Percentiles rank a stretch among this genome's conserved stretches.
Evolutionary conservation across 179 eudicot genomes (phyloP).

Genomic region (Silene coronaria): DNA sequence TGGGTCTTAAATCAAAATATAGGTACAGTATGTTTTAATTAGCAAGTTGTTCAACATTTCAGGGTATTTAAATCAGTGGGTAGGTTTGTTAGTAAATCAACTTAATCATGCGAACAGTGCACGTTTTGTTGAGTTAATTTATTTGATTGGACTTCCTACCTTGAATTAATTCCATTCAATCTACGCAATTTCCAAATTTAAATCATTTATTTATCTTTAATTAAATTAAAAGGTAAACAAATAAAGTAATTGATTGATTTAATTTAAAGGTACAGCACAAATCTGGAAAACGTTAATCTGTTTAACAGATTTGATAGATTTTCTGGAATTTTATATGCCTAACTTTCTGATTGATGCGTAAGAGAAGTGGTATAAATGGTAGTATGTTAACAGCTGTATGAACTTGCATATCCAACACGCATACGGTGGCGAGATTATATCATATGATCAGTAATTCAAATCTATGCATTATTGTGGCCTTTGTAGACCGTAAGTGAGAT

Average conservation of each 20-base stretch:
- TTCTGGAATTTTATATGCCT: not conserved
- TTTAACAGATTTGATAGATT: no score
- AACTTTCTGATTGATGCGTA: not conserved
- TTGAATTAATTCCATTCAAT: not conserved
- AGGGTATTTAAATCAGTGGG: no score
- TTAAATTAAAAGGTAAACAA: no score
- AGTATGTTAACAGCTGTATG: not conserved
- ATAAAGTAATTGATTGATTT: no score
- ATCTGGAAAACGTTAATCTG: no score
- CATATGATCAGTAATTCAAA: not conserved
- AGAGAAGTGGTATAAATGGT: not conserved
- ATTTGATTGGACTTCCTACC: not conserved
- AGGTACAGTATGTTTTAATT: no score
- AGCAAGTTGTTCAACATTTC: no score
- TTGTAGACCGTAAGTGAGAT: not conserved
- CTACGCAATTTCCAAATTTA: not conserved
- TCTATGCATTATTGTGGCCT: not conserved
- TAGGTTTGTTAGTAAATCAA: no score
- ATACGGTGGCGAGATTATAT: not conserved
- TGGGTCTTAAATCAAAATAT: not conserved
- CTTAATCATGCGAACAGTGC: no score
- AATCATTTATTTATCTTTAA: no score
- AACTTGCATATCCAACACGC: slow-evolving; percentile 12
- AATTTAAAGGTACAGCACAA: no score
- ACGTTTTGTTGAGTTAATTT: no score